Evolutionary conservation across 2,329 filamentous ascomycete genomes (phyloP).

Genomic region (Colletotrichum sp.): DNA sequence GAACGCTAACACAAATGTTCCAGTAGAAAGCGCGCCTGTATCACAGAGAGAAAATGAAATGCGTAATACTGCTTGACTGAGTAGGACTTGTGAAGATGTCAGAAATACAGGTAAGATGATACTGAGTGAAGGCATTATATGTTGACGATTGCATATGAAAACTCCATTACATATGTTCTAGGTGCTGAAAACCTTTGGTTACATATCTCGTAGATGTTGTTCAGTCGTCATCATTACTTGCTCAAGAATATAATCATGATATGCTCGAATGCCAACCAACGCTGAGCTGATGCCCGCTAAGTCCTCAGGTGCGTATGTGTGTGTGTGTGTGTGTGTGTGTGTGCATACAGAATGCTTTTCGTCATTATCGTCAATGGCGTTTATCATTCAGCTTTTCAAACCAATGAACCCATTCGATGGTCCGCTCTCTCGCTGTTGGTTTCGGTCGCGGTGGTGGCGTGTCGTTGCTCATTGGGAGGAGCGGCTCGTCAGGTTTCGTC

Average conservation of each 20-base stretch:
- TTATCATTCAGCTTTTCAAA: not conserved
- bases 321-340: not conserved
- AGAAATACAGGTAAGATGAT: not conserved
- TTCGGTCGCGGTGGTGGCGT: not conserved
- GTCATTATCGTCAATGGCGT: not conserved
- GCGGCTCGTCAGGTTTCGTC: not conserved
- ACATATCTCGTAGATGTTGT: not conserved
- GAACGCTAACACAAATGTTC: no score
- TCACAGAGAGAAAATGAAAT: not conserved
- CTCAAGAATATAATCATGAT: not conserved
- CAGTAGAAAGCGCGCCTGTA: not conserved
- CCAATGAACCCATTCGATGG: not conserved
- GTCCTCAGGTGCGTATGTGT: not conserved
- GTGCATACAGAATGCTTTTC: not conserved
- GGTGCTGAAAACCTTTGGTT: not conserved
- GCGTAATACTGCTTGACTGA: not conserved
- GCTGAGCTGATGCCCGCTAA: not conserved
- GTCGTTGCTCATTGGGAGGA: not conserved
- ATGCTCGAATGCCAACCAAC: not conserved
- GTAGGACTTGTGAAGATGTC: not conserved
- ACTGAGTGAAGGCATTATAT: not conserved
- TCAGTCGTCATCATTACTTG: not conserved
- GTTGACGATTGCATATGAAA: not conserved
- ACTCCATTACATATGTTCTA: accelerated
- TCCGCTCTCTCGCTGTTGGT: not conserved